phyloP scores from a whole-genome alignment of 306 rosid genomes.

The Begonia masoniana region DNA sequence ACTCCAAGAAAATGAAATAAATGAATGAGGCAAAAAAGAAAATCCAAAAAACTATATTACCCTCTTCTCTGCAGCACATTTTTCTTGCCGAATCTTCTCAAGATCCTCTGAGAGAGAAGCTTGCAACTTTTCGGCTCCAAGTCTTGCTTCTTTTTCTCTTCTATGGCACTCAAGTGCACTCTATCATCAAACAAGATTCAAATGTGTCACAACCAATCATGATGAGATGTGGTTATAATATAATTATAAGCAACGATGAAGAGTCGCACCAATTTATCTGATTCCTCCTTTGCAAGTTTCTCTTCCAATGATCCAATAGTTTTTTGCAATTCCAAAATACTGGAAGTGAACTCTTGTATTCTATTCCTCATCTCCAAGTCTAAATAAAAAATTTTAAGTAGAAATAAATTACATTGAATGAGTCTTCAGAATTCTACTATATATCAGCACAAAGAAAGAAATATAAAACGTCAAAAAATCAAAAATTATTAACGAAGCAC shows the following conservation, averaged over 20 bases:
- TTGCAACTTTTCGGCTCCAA: constrained; percentile 37
- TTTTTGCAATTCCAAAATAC: constrained; percentile 30
- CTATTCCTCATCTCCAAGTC: constrained; percentile 55
- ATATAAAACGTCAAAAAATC: too few species aligned
- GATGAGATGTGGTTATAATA: too few species aligned
- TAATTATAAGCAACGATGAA: too few species aligned
- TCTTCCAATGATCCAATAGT: constrained; percentile 40
- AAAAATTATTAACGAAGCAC: too few species aligned
- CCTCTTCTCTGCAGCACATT: constrained; percentile 55
- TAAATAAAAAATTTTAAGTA: constrained; percentile 7
- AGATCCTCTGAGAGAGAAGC: constrained; percentile 51
- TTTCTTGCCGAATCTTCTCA: constrained; percentile 48
- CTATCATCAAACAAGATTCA: constrained; percentile 20
- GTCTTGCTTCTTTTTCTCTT: constrained; percentile 66
- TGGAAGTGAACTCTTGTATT: constrained; percentile 33
- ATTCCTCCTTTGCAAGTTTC: constrained; percentile 47
- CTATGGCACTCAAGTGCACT: constrained; percentile 47
- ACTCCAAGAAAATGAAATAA: too few species aligned
- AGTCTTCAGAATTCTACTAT: too few species aligned
- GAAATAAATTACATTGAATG: too few species aligned
- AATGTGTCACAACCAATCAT: too few species aligned
- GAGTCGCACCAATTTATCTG: constrained; percentile 53
- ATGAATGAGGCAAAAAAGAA: too few species aligned
- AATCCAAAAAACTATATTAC: constrained; percentile 13
- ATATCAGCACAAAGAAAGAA: too few species aligned